A percentile compares a stretch with the other conserved stretches of the same genome.
phyloP scores from a whole-genome alignment of 352 stramenopile genomes.

The Globisporangium solare region DNA sequence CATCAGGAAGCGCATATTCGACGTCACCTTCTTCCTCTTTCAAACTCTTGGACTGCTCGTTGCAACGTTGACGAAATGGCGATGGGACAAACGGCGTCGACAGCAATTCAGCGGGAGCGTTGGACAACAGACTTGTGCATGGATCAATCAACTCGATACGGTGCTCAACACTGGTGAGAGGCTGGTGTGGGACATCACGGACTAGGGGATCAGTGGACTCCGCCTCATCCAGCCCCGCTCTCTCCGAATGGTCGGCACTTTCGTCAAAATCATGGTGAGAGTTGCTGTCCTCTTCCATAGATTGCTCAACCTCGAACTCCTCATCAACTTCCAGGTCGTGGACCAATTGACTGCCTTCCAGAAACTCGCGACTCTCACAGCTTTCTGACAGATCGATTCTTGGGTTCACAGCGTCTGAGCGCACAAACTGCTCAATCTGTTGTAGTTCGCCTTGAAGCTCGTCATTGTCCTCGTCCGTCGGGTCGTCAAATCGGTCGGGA shows the following conservation, averaged over 20 bases:
- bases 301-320: slow-evolving; percentile 5
- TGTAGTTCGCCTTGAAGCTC: no score
- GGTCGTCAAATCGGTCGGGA: background rate
- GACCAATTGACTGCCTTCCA: no score
- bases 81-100: slow-evolving; percentile 1
- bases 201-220: no score
- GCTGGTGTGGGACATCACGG: no score
- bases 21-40: background rate
- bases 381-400: slow-evolving; percentile 1
- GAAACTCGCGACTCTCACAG: slow-evolving; percentile 1
- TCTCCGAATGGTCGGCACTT: background rate
- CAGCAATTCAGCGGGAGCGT: background rate
- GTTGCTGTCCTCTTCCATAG: background rate
- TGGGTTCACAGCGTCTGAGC: no score
- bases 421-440: no score
- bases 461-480: background rate
- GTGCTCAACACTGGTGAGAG: no score
- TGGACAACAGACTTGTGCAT: background rate
- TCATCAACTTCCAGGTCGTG: slow-evolving; percentile 5
- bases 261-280: background rate
- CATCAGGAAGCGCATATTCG: background rate
- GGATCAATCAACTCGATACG: background rate
- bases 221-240: background rate
- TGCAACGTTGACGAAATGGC: background rate
- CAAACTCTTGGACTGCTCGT: no score